Conservation (phyloP, 176 grass and related monocot species). For the Phoenix roebelenii region DNA sequence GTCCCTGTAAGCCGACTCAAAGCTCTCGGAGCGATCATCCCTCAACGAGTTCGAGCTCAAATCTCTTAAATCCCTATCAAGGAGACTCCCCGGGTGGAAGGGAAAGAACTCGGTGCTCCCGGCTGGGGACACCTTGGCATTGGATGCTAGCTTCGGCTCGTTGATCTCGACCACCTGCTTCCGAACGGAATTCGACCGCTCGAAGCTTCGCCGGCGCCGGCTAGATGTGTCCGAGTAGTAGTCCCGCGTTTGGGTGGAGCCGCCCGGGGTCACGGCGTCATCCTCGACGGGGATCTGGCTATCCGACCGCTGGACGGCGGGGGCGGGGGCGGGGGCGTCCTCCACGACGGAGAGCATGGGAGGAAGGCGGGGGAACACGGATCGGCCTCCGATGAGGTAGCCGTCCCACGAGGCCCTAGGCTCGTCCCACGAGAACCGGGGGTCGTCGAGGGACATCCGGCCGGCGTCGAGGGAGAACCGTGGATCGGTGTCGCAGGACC, state of each 20-base stretch:
- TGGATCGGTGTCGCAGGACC: constrained; percentile 89
- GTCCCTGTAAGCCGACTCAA: constrained; percentile 62
- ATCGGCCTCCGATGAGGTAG: constrained; percentile 61
- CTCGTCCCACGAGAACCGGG: constrained; percentile 75
- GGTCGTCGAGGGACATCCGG: constrained; percentile 91
- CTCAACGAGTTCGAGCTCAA: constrained; percentile 71
- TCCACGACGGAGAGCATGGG: constrained; percentile 88
- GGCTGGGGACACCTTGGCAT: constrained; percentile 38
- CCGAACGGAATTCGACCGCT: constrained; percentile 57
- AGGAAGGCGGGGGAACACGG: constrained; percentile 61
- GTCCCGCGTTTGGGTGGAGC: constrained; percentile 54
- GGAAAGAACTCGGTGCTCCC: constrained; percentile 90
- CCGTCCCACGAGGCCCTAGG: constrained; percentile 97
- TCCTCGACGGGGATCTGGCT: constrained; percentile 93
- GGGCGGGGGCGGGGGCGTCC: constrained; percentile 14
- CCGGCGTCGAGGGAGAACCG: constrained; percentile 84
- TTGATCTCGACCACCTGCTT: constrained; percentile 40
- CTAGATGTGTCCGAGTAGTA: constrained; percentile 77
- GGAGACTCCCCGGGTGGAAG: constrained; percentile 50
- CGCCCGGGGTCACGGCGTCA: constrained; percentile 50
- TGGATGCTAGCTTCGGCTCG: constrained; percentile 29
- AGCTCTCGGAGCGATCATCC: constrained; percentile 80
- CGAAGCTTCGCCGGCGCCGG: constrained; percentile 57
- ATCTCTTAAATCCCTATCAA: constrained; percentile 63
- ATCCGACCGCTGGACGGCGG: constrained; percentile 62